Evolutionary conservation across 176 grass and related monocot species (phyloP), one percentile per base, ranked within the genome.

Genomic region (Raddia guianensis): DNA sequence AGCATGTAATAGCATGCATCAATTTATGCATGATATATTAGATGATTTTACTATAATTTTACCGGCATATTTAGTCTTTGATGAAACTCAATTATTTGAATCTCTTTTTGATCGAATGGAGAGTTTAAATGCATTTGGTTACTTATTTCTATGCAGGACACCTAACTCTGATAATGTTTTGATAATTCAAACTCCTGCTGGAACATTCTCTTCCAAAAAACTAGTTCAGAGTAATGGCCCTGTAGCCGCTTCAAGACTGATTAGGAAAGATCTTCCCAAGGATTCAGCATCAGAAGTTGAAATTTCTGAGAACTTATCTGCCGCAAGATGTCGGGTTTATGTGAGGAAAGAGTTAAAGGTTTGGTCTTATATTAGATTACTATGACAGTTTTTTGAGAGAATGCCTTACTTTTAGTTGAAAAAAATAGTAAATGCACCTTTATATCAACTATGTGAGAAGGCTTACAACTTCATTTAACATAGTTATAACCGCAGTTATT

Each of bases 81-180:
- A 65, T 77, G 32, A 58, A 37, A 35, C 34, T 64, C 63, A 50
- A 65, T 75, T 58, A 20, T 65, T 37, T 54, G 80, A 16, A 82
- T 13, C 57, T 19, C 37, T 44, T 82, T 45, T 70, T 57, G 2
- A 47, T 18, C 18, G 37, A 57, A 21, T 14, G 34, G 65, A 56
- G 33, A 60, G 53, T 83, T 73, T 73, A 37, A 77, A 65, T 56
- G 46, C 74, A 65, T 85, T 54, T 21, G 46, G 43, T 14, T 76
- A 63, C 21, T 86, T 81, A 12, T 80, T 80, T 83, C 35, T 83
- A 16, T 72, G 67, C 88, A 98, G 95, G 84, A 87, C 47, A 72
- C 95, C 95, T 72, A 95, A 98, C 71, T 90, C 92, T 75, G 95
- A 98, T 75, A 98, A 90, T 76, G 92, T 94, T 79, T 93, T 98